phyloP scores from a whole-genome alignment of 257 asterid species.

The Przewalskia tangutica region DNA sequence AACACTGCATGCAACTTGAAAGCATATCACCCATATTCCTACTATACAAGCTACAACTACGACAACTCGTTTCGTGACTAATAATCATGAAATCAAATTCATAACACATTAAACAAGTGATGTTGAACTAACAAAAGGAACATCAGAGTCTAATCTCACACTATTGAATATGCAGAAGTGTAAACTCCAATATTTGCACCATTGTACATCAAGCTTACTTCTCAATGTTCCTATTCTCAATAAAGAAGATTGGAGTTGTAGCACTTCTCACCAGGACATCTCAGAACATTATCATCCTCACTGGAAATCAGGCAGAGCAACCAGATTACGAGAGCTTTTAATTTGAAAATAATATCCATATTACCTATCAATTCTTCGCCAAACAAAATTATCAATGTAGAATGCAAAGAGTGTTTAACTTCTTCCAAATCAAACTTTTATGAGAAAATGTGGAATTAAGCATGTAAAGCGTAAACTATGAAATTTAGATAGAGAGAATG shows the following conservation, averaged over 20 bases:
- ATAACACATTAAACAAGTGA: neutral
- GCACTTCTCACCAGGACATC: too few species aligned
- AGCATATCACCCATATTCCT: neutral
- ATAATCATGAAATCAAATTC: neutral
- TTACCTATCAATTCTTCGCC: neutral
- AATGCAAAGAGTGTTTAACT: neutral
- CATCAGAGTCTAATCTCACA: neutral
- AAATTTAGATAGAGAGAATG: neutral
- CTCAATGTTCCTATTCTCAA: neutral
- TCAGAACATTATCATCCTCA: neutral
- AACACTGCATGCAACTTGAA: neutral
- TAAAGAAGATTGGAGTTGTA: neutral
- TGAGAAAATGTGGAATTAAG: neutral
- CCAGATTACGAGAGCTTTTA: neutral
- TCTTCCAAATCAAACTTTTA: neutral
- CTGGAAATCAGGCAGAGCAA: neutral
- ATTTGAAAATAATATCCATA: neutral
- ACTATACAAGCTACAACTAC: too few species aligned
- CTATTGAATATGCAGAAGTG: neutral
- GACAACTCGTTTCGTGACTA: too few species aligned
- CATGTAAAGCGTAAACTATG: neutral
- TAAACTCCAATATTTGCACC: neutral
- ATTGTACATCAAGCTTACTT: neutral
- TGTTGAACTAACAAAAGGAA: neutral
- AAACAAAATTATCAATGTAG: neutral